These are phyloP conservation scores for Mortierella sp. DNA, from an alignment of 371 early-diverging fungal genomes.

Conservation along the genomic window DNA sequence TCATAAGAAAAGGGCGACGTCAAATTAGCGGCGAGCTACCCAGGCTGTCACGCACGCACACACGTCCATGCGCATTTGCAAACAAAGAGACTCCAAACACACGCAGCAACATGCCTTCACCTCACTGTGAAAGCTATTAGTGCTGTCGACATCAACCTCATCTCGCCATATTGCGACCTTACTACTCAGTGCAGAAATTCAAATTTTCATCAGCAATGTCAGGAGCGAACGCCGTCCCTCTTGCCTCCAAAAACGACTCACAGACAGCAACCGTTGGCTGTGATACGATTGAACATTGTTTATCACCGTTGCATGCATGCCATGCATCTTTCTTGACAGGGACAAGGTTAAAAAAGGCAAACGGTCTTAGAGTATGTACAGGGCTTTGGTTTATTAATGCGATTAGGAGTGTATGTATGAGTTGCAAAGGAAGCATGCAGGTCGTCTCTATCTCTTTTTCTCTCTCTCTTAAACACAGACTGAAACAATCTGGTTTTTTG, in stretches of 20 bases:
- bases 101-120: no score
- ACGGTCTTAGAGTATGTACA: conserved; percentile 10
- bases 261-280: not conserved
- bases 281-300: not conserved
- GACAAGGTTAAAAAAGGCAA: not conserved
- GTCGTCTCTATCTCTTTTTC: not conserved
- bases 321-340: not conserved
- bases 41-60: no score
- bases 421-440: conserved; percentile 3
- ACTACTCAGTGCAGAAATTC: no score
- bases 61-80: no score
- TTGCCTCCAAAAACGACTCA: no score
- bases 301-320: not conserved
- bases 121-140: no score
- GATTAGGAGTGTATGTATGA: conserved; percentile 16
- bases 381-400: conserved; percentile 9
- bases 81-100: no score
- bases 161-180: no score
- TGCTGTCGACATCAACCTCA: no score
- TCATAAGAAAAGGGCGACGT: not conserved
- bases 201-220: no score
- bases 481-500: not conserved
- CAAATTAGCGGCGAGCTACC: no score
- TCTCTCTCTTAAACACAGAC: not conserved
- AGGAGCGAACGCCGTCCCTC: no score